Evolutionary conservation across 1,139 yeast genomes (phyloP).

Genomic region (Blastobotrys arbuscula): DNA sequence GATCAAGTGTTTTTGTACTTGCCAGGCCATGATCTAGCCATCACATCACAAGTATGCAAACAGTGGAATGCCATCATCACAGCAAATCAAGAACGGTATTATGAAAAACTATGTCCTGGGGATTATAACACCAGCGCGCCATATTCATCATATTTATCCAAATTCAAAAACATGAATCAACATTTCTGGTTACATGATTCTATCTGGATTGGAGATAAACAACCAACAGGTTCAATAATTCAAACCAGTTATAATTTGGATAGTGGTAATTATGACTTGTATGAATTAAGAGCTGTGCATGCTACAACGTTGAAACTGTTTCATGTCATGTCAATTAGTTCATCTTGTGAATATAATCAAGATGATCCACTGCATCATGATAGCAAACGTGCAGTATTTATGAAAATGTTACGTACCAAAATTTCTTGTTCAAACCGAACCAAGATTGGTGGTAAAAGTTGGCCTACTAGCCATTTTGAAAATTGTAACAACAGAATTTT

Average conservation of each 20-base stretch:
- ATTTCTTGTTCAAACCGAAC: not conserved
- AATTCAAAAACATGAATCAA: constrained; percentile 19
- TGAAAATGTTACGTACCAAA: not conserved
- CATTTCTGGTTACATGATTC: constrained; percentile 27
- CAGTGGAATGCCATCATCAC: constrained; percentile 15
- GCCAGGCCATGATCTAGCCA: constrained; percentile 23
- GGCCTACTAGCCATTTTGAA: constrained; percentile 3
- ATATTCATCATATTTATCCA: constrained; percentile 16
- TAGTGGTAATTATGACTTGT: constrained; percentile 13
- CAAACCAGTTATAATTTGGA: constrained; percentile 22
- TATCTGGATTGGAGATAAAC: constrained; percentile 30
- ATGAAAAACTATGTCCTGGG: constrained; percentile 19
- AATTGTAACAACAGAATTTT: not conserved
- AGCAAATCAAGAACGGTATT: constrained; percentile 20
- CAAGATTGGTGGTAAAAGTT: not conserved
- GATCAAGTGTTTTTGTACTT: constrained; percentile 18
- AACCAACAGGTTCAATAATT: constrained; percentile 26
- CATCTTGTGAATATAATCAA: not conserved
- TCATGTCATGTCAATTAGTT: not conserved
- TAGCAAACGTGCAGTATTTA: constrained; percentile 5
- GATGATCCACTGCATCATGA: not conserved
- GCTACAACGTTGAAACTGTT: not conserved
- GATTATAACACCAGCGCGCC: constrained; percentile 16
- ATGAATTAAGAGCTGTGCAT: not conserved
- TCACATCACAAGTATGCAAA: constrained; percentile 20